Evolutionary conservation across 768 basidiomycete genomes (phyloP).

Genomic region (Trichaptum fuscoviolaceum): DNA sequence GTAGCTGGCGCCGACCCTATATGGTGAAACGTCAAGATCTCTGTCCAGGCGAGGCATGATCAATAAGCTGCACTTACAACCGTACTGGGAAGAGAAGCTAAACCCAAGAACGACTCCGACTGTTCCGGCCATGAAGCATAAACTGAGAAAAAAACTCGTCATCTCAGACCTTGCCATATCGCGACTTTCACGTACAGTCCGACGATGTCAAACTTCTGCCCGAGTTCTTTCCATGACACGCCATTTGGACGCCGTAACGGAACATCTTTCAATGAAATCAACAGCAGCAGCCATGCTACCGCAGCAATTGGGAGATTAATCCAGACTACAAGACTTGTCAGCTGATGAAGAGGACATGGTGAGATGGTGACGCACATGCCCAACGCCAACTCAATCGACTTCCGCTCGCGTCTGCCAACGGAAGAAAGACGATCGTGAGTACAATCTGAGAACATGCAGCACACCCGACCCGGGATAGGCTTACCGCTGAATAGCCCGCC

Average conservation of each 20-base stretch:
- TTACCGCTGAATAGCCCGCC: conserved; percentile 78
- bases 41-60: neutral
- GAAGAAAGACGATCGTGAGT: conserved; percentile 8
- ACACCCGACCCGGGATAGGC: conserved; percentile 17
- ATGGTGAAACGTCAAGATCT: conserved; percentile 14
- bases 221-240: conserved; percentile 53
- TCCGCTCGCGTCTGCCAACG: conserved; percentile 2
- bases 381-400: conserved; percentile 64
- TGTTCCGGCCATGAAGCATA: conserved; percentile 72
- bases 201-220: conserved; percentile 63
- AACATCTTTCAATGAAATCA: conserved; percentile 55
- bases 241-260: conserved; percentile 38
- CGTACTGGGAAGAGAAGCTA: conserved; percentile 61
- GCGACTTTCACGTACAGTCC: conserved; percentile 55
- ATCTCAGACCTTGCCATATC: conserved; percentile 12
- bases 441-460: neutral
- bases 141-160: conserved; percentile 31
- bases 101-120: conserved; percentile 74
- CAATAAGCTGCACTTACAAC: conserved; percentile 47
- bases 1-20: conserved; percentile 64
- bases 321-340: conserved; percentile 48
- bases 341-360: conserved; percentile 4
- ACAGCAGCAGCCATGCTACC: conserved; percentile 51
- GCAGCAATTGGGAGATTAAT: conserved; percentile 76
- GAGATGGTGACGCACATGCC: conserved; percentile 59